Percentiles rank a stretch among this genome's conserved stretches.
Evolutionary conservation across 2,329 filamentous ascomycete species (phyloP).

Genomic region (Aspergillus neotritici): DNA sequence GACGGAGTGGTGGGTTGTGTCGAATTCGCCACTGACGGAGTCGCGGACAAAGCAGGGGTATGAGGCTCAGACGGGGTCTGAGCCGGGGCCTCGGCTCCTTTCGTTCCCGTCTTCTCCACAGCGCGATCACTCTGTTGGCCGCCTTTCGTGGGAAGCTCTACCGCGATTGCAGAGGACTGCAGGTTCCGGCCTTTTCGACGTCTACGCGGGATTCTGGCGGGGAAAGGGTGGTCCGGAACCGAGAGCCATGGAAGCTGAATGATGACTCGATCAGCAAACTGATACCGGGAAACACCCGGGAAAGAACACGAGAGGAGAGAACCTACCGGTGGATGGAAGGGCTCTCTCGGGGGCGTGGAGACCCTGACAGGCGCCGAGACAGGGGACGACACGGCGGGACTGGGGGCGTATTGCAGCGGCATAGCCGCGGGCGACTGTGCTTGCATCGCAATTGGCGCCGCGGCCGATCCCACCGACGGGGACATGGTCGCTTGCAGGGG

Average conservation of each 20-base stretch:
- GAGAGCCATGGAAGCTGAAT: constrained; percentile 56
- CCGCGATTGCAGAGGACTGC: constrained; percentile 27
- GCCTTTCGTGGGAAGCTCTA: constrained; percentile 51
- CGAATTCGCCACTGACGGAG: constrained; percentile 52
- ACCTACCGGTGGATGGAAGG: constrained; percentile 48
- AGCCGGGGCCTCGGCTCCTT: constrained; percentile 13
- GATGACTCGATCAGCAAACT: not conserved
- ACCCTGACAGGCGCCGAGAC: constrained; percentile 21
- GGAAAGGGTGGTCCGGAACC: constrained; percentile 50
- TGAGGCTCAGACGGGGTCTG: constrained; percentile 43
- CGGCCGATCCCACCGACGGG: constrained; percentile 24
- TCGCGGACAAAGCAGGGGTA: constrained; percentile 54
- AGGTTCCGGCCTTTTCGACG: constrained; percentile 39
- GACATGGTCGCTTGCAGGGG: constrained; percentile 35
- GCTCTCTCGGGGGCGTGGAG: constrained; percentile 30
- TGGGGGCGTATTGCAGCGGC: constrained; percentile 19
- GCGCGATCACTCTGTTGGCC: constrained; percentile 18
- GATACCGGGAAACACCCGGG: not conserved
- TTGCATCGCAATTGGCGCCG: constrained; percentile 26
- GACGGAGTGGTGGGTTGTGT: constrained; percentile 54
- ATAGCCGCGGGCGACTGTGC: constrained; percentile 21
- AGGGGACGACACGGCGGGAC: constrained; percentile 32
- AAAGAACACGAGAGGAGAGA: not conserved
- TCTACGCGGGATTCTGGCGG: constrained; percentile 45
- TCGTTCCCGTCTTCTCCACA: constrained; percentile 17